Base-by-base conservation (phyloP, 495 filamentous ascomycete genomes). In the Chaetomium cochliodes region DNA sequence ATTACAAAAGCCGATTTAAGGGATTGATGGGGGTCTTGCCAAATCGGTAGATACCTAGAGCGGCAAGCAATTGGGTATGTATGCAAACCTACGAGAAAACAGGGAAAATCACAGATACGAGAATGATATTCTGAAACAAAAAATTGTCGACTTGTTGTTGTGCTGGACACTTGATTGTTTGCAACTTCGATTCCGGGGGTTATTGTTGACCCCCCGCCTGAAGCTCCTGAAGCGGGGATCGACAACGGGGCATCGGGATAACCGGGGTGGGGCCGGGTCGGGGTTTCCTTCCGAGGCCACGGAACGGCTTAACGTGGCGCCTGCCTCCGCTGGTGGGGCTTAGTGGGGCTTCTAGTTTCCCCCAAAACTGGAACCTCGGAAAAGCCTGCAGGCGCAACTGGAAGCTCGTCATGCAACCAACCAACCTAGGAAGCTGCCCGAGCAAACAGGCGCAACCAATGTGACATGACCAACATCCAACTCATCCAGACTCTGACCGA, bases 401-500 rank as follows among this genome's bases (percentile, higher is more conserved):
- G n/a, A 50, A 50, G 20, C 46, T 60, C 58, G 16, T 33, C 65
- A 49, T 49, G 23, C 57, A 59, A 47, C 39, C 56, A 16, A 30
- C 20, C 50, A 26, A 25, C 50, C 6, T n/a, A 2, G 26, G 33
- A 37, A 37, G 33, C 33, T 37, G 1, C 28, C 25, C 23, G 37
- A 41, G 55, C 39, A n/a, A 15, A 56, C 62, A 62, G 69, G 69
- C 62, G 49, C 46, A 53, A 28, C 44, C 53, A 58, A 69, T 75
- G 77, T 72, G 67, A 51, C 42, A 81, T 82, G 77, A 73, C 65
- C 68, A 67, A 69, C 72, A 64, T 73, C 65, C 73, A 76, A 42
- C 77, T 82, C 18, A 78, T 76, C 20, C 79, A 77, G 75, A 80
- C 78, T 67, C 74, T 86, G 62, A 79, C 78, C 44, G 79, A 79